phyloP scores from a whole-genome alignment of 2,329 filamentous ascomycete species.

The Curvularia lunata region DNA sequence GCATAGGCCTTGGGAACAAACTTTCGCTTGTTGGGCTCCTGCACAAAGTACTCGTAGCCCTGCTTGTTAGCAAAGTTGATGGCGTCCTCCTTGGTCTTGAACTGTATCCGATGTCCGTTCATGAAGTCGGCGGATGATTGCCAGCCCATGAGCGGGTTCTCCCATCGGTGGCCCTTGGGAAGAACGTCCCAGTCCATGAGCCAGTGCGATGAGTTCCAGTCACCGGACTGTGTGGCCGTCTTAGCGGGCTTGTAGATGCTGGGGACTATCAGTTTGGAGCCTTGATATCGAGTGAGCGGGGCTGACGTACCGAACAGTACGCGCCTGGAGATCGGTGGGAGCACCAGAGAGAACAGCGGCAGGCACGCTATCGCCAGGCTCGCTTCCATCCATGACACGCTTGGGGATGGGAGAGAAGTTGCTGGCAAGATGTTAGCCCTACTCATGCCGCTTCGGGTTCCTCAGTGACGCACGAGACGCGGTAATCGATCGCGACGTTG shows the following conservation, averaged over 20 bases:
- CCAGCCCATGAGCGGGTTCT: constrained; percentile 98
- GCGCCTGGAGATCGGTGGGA: constrained; percentile 89
- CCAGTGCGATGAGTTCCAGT: constrained; percentile 85
- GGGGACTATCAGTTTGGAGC: constrained; percentile 19
- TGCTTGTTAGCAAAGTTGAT: constrained; percentile 97
- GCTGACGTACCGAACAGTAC: constrained; percentile 80
- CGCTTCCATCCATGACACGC: constrained; percentile 87
- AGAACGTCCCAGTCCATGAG: constrained; percentile 99
- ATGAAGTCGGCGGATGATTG: constrained; percentile 93
- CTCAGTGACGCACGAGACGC: constrained; percentile 75
- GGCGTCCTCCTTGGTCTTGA: constrained; percentile 92
- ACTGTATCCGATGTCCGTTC: constrained; percentile 91
- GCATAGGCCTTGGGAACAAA: constrained; percentile 93
- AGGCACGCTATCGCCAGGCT: constrained; percentile 74
- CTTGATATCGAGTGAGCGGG: background rate
- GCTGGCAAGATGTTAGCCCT: constrained; percentile 57
- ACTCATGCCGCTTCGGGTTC: constrained; percentile 2
- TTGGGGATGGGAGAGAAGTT: constrained; percentile 91
- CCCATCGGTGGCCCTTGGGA: constrained; percentile 92
- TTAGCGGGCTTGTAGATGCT: constrained; percentile 94
- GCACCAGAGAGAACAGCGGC: constrained; percentile 91
- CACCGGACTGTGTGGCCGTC: constrained; percentile 93
- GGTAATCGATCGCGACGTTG: constrained; percentile 79
- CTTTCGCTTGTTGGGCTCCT: constrained; percentile 89
- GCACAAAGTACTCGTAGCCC: constrained; percentile 98